Evolutionary conservation across 129 eudicot species (phyloP).

Genomic region (Helianthus annuus): HanXRQr2.0-SUNRISE NC_035436.2:206596935-206597434

Average conservation of each 20-base stretch:
- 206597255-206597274: constrained; percentile 48
- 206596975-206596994: too few species aligned
- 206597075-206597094: constrained; percentile 33
- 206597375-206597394: constrained; percentile 39
- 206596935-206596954: too few species aligned
- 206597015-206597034: too few species aligned
- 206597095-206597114: constrained; percentile 30
- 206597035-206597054: not conserved
- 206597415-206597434: constrained; percentile 59
- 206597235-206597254: constrained; percentile 47
- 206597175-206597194: constrained; percentile 32
- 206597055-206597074: constrained; percentile 42
- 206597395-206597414: constrained; percentile 47
- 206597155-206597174: constrained; percentile 42
- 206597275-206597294: constrained; percentile 53
- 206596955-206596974: too few species aligned
- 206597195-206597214: constrained; percentile 46
- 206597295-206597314: constrained; percentile 22
- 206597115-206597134: constrained; percentile 48
- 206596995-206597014: too few species aligned
- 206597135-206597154: constrained; percentile 64
- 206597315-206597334: constrained; percentile 14
- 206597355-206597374: constrained; percentile 26
- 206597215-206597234: constrained; percentile 31
- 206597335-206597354: constrained; percentile 31